Conservation (phyloP, 2,329 filamentous ascomycete genomes). For the Byssochlamys sp. region DNA sequence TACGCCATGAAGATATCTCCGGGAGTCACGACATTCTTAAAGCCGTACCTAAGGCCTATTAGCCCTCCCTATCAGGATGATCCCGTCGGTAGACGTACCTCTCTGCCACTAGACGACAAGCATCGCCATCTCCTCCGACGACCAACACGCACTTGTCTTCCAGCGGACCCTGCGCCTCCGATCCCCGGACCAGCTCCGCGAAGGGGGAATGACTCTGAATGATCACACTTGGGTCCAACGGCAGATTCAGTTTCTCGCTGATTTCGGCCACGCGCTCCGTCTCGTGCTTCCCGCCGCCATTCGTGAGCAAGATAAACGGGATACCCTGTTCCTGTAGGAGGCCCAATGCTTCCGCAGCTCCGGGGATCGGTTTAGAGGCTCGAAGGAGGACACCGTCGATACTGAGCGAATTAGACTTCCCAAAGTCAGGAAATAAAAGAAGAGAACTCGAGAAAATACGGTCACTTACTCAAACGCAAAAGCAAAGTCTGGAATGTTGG, state of each 20-base stretch:
- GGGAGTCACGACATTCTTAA: constrained; percentile 72
- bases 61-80: neutral
- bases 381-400: constrained; percentile 95
- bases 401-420: constrained; percentile 28
- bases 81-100: constrained; percentile 31
- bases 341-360: constrained; percentile 62
- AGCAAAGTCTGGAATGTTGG: constrained; percentile 31
- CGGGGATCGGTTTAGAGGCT: constrained; percentile 66
- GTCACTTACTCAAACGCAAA: constrained; percentile 38
- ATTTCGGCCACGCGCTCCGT: constrained; percentile 61
- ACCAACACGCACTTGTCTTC: constrained; percentile 62
- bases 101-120: constrained; percentile 64
- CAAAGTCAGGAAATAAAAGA: neutral
- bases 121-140: constrained; percentile 58
- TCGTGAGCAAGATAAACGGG: constrained; percentile 89
- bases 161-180: constrained; percentile 44
- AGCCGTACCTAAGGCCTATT: constrained; percentile 50
- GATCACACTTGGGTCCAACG: constrained; percentile 59
- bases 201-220: constrained; percentile 90
- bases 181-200: constrained; percentile 55
- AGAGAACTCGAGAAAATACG: neutral
- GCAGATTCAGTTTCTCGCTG: constrained; percentile 54
- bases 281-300: constrained; percentile 83
- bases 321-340: constrained; percentile 66
- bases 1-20: constrained; percentile 70